Percentiles rank a stretch among this genome's conserved stretches.
Evolutionary conservation across 1,284 basidiomycete species (phyloP).

Genomic region (Trichosporon coremiiforme): DNA sequence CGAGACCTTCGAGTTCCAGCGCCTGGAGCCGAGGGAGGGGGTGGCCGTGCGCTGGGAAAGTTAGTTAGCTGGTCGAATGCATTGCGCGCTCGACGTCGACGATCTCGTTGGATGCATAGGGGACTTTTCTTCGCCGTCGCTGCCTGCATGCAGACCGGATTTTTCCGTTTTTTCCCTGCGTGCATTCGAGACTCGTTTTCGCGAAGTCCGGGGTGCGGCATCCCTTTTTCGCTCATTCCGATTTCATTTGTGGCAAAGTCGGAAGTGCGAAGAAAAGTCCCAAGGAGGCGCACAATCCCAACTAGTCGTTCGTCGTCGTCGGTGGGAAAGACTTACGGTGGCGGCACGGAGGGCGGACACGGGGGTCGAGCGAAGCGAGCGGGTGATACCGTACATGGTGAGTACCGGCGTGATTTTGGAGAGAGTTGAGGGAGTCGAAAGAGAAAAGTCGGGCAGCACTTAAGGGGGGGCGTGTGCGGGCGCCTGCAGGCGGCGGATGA

Average conservation of each 20-base stretch:
- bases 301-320: too few relatives aligned
- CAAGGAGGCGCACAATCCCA: too few relatives aligned
- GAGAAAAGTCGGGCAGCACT: constrained; percentile 16
- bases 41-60: constrained; percentile 41
- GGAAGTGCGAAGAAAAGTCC: neutral
- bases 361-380: constrained; percentile 40
- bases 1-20: constrained; percentile 59
- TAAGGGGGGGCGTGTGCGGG: neutral
- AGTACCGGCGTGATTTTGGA: constrained; percentile 24
- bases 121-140: neutral
- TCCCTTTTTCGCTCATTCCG: too few relatives aligned
- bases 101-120: neutral
- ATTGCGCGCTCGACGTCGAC: neutral
- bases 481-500: neutral
- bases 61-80: constrained; percentile 10
- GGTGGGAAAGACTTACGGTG: constrained; percentile 30
- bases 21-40: constrained; percentile 47
- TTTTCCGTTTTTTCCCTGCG: constrained; percentile 20
- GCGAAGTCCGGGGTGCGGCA: neutral
- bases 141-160: too few relatives aligned
- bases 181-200: neutral
- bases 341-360: constrained; percentile 35
- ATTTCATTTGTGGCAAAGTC: neutral
- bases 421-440: constrained; percentile 19
- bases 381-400: constrained; percentile 49